phyloP scores from a whole-genome alignment of 257 asterid genomes.

The Solanum paucissectum region DNA sequence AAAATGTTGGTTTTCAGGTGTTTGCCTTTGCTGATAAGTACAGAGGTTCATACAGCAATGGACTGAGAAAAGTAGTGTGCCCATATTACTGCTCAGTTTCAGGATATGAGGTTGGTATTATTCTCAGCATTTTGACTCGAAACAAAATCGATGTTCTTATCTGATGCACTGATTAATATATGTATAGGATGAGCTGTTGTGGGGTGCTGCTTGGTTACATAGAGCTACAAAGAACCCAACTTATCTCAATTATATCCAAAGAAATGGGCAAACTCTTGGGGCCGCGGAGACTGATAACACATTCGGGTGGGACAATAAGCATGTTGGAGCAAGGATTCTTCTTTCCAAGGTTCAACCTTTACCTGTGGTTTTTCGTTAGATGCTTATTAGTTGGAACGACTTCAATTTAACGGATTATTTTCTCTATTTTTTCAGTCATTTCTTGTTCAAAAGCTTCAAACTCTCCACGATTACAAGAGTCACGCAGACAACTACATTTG shows the following conservation, averaged over 20 bases:
- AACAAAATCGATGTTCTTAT: not conserved
- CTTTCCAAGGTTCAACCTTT: conserved; percentile 57
- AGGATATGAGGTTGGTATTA: conserved; percentile 62
- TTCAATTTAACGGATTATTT: not conserved
- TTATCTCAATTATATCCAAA: conserved; percentile 73
- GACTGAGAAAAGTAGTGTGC: conserved; percentile 57
- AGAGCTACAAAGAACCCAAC: conserved; percentile 67
- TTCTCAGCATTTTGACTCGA: not conserved
- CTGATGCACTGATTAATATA: not conserved
- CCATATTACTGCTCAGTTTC: conserved; percentile 91
- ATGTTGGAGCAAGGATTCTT: conserved; percentile 92
- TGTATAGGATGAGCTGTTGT: conserved; percentile 77
- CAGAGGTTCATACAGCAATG: conserved; percentile 73
- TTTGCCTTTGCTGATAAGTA: conserved; percentile 87
- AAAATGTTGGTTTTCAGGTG: conserved; percentile 34
- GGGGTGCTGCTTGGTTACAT: conserved; percentile 99
- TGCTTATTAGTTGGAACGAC: not conserved
- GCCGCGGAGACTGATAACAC: conserved; percentile 84
- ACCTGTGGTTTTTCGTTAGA: not conserved
- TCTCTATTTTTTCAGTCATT: conserved; percentile 45
- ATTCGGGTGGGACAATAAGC: conserved; percentile 98
- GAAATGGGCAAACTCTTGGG: conserved; percentile 81
- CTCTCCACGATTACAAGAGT: conserved; percentile 86
- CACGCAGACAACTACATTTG: conserved; percentile 94
- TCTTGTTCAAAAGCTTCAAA: conserved; percentile 74